Base-by-base conservation (phyloP, 108 stramenopile species). In the Cyclotella baltica region DNA sequence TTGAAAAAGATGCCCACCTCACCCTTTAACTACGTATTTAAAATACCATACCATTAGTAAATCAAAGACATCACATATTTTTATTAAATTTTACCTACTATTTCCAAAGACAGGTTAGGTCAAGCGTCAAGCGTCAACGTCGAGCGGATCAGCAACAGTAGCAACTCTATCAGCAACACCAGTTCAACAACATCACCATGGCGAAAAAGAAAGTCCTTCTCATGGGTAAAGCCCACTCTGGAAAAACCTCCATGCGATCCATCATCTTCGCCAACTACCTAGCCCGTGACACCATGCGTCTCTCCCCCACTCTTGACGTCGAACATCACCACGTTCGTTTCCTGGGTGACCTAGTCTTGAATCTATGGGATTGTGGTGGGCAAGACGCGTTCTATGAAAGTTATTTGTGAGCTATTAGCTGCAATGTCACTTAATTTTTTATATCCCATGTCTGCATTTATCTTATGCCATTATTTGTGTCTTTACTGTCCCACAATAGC, bases 301-400 rank as follows among this genome's bases (percentile, higher is more conserved):
- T 99, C 34, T 88, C 90, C 11, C 95, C 97, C 29, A 98, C 99
- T 0, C 77, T 98, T 23, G 99, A 99, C 77, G 98, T 99, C 25
- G 98, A 99, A 63, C 96, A 99, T 78, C 92, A 93, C 57, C 95
- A 98, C 78, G 97, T 99, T 33, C 97, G 99, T 10, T 99, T 99
- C 74, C 85, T 99, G n/a, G 98, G 98, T 25, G 95, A 98, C 67
- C 77, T 99, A 25, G 96, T 97, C 22, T 87, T 99, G 53, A 98
- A 98, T 70, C 85, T 99, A n/a, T 99, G 99, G 99, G 99, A 99
- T 84, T 99, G 99, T 81, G 99, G 99, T 13, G 99, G 99, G 16
- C 96, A 97, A 78, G 98, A 98, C 74, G 94, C 93, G 75, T 99
- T 99, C 70, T 99, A 96, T 76, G 98, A 98, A 72, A 86, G 86